Base-by-base conservation (phyloP, 345 rosid genomes). In the Diplotaxis tenuifolia region DNA sequence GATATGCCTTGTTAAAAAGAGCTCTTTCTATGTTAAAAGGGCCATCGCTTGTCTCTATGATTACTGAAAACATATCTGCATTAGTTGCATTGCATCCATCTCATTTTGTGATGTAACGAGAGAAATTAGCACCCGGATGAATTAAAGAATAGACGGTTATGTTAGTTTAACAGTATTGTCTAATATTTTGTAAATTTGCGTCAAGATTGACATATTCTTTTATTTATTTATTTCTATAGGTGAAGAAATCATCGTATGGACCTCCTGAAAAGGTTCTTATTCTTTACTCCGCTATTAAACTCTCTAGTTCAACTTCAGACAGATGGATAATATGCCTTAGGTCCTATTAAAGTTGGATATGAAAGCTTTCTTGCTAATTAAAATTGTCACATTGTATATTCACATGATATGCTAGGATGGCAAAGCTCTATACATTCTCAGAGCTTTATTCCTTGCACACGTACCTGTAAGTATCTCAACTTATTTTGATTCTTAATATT, bases 361-460 rank as follows among this genome's bases (percentile, higher is more conserved):
- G 61, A 70, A 64, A 32, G 45, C 7, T 57, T 45, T 62, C 14
- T 65, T 40, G 38, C 62, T 52, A 40, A 63, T 4, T 64, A n/a
- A 53, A 23, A 45, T 15, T 54, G 50, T 14, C 0, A 7, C 56
- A 7, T 62, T 74, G 29, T 71, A 8, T 65, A 18, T 65, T 36
- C 9, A 50, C 67, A 36, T 78, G 49, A 18, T 70, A 38, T 40
- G 16, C 70, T 79, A 94, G 97, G 96, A 86, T 74, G 86, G 84
- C 65, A 85, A 85, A 75, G 90, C 91, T 60, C 47, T 86, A 65
- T 28, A 70, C 63, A 74, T 88, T 72, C 92, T 94, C 59, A 84
- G 86, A 67, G 96, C 86, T 58, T 83, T 89, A 25, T 87, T 94
- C 81, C 90, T 94, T 82, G 96, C 97, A 29, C 86, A 91, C 75